phyloP scores from a whole-genome alignment of 2,329 filamentous ascomycete species.

The Verticillium nubilum region DNA sequence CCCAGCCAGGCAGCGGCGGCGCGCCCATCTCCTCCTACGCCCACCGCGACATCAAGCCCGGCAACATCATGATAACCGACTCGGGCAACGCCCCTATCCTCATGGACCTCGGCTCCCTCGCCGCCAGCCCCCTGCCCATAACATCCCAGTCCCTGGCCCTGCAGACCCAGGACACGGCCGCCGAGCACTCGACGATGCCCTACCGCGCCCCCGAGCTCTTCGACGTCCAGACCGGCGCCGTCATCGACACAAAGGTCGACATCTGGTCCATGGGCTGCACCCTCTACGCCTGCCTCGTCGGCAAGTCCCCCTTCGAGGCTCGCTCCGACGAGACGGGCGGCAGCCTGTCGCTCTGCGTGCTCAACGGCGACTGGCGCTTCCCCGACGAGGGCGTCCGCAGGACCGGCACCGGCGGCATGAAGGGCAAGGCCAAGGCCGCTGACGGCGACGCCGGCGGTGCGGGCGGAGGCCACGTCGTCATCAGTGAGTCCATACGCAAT shows the following conservation, averaged over 20 bases:
- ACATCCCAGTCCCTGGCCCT: slow-evolving; percentile 87
- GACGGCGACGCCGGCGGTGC: slow-evolving; percentile 18
- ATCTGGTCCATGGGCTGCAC: slow-evolving; percentile 98
- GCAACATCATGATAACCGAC: slow-evolving; percentile 98
- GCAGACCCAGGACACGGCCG: slow-evolving; percentile 87
- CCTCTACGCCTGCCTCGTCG: slow-evolving; percentile 93
- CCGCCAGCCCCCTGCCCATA: slow-evolving; percentile 80
- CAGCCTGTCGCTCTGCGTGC: slow-evolving; percentile 83
- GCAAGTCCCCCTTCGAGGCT: slow-evolving; percentile 95
- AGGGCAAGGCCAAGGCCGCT: slow-evolving; percentile 17
- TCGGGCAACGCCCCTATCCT: slow-evolving; percentile 83
- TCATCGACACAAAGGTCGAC: slow-evolving; percentile 94
- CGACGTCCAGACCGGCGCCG: slow-evolving; percentile 88
- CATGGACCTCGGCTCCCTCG: slow-evolving; percentile 94
- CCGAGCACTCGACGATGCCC: slow-evolving; percentile 97
- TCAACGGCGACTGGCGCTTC: slow-evolving; percentile 94
- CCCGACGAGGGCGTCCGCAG: slow-evolving; percentile 69
- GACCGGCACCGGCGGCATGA: slow-evolving; percentile 30
- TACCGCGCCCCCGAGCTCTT: slow-evolving; percentile 97
- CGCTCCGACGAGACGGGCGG: slow-evolving; percentile 94
- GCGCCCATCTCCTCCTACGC: slow-evolving; percentile 77
- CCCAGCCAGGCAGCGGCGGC: slow-evolving; percentile 29
- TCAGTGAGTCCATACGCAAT: slow-evolving; percentile 79
- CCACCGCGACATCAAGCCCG: slow-evolving; percentile 94
- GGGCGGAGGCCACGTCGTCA: slow-evolving; percentile 31